These are phyloP conservation scores for Coprinopsis marcescibilis DNA, from an alignment of 768 basidiomycete genomes.

Conservation along the genomic window DNA sequence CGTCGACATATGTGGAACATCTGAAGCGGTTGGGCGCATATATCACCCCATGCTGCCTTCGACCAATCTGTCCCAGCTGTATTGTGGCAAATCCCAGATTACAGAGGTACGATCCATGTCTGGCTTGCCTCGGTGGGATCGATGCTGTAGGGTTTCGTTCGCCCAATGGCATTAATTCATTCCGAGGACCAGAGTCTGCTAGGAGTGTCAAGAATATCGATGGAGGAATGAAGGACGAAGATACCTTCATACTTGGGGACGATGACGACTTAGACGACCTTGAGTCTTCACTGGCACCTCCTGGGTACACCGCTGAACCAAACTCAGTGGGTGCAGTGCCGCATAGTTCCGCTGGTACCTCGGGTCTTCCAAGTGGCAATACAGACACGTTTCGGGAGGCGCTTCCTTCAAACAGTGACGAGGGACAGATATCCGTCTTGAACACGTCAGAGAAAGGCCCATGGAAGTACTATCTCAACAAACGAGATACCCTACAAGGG, in stretches of 20 bases:
- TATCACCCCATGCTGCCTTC: slow-evolving; percentile 57
- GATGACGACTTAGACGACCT: slow-evolving; percentile 48
- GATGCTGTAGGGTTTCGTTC: slow-evolving; percentile 25
- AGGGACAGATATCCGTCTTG: neutral
- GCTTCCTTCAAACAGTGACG: slow-evolving; percentile 2
- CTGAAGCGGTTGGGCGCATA: slow-evolving; percentile 26
- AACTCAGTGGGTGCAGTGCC: neutral
- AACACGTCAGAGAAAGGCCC: slow-evolving; percentile 11
- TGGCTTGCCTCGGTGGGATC: slow-evolving; percentile 60
- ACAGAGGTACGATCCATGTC: slow-evolving; percentile 64
- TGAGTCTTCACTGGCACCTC: slow-evolving; percentile 13
- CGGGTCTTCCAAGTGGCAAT: neutral
- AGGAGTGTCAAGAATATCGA: slow-evolving; percentile 20
- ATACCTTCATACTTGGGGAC: slow-evolving; percentile 61
- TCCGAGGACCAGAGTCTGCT: slow-evolving; percentile 15
- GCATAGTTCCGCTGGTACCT: neutral
- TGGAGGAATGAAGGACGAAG: slow-evolving; percentile 53
- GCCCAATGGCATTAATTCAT: slow-evolving; percentile 2
- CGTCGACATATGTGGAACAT: neutral
- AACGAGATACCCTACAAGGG: slow-evolving; percentile 57
- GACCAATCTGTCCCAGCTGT: slow-evolving; percentile 61
- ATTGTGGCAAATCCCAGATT: slow-evolving; percentile 56
- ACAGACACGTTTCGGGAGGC: neutral
- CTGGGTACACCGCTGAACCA: slow-evolving; percentile 6
- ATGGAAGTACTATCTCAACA: slow-evolving; percentile 48